Evolutionary conservation across 768 basidiomycete species (phyloP), one percentile per base, ranked within the genome.

Genomic region (Russula foetens): DNA sequence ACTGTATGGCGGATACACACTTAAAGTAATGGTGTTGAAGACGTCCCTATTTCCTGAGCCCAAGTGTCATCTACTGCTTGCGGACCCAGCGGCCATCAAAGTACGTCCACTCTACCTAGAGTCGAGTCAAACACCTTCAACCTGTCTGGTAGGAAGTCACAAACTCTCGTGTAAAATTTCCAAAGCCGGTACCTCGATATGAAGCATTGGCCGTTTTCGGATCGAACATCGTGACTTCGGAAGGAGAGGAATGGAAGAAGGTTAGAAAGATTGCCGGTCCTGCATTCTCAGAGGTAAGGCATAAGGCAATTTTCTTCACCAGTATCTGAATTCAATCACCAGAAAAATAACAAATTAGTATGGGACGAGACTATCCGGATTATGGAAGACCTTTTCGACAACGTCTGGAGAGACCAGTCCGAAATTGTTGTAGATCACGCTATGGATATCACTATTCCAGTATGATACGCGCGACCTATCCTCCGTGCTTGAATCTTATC

Each of bases 221-320:
- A 6, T 66, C 69, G 9, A 88, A 87, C 63, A 81, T 86, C 47
- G 77, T 87, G 35, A 12, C 35, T 35, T 80, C 82, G 0, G 85
- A 86, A 65, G 81, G 80, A 23, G 79, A 82, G 5, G 75, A 81
- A 62, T 88, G 84, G 85, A 84, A 84, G 68, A 77, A 79, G 29
- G 84, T 84, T 62, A 71, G 84, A 49, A 84, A 81, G 68, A 78
- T 86, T 41, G 73, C 79, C 17, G 82, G 81, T 0, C 83, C 84
- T 21, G 79, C 83, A 0, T 86, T 86, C 68, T 81, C 81, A 4
- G 83, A 84, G 69, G 83, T 83, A 56, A 48, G 71, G 23, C n/a
- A 7, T 1, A 12, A 3, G 8, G 4, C 0, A 35, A 2, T 17
- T 4, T 35, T 11, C 33, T 5, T 48, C 7, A 2, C 24, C 23